phyloP scores from a whole-genome alignment of 441 rosid genomes.

The Daphne laureola region DNA sequence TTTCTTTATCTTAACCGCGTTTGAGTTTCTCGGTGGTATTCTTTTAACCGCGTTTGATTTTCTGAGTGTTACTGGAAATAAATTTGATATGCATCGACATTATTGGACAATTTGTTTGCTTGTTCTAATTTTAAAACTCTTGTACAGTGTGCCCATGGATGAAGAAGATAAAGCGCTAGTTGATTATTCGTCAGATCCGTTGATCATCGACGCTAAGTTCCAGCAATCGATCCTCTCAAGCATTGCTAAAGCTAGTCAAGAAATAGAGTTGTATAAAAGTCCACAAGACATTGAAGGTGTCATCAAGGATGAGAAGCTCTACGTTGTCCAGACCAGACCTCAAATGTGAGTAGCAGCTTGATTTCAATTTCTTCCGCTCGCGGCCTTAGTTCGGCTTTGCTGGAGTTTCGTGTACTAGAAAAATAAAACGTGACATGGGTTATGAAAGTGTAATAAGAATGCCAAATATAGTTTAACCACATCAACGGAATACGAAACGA shows the following conservation, averaged over 20 bases:
- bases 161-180: slow-evolving; percentile 36
- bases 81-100: not conserved
- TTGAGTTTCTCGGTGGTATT: no score
- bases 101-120: no score
- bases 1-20: no score
- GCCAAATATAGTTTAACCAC: no score
- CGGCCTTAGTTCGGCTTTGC: no score
- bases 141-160: slow-evolving; percentile 55
- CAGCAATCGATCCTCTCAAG: slow-evolving; percentile 37
- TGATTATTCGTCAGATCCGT: slow-evolving; percentile 45
- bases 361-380: no score
- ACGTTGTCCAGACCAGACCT: slow-evolving; percentile 61
- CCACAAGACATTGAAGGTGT: slow-evolving; percentile 67
- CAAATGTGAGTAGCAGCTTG: slow-evolving; percentile 24
- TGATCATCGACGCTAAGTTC: slow-evolving; percentile 35
- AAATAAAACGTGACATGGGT: not conserved
- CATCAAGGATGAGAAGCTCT: slow-evolving; percentile 36
- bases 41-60: no score
- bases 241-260: slow-evolving; percentile 46
- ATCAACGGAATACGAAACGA: no score
- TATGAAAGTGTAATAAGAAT: not conserved
- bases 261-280: slow-evolving; percentile 45
- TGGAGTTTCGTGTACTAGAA: no score
- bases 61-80: no score
- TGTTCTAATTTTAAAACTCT: no score